A percentile compares a stretch with the other conserved stretches of the same genome.
Conservation (phyloP, 164 flowering plant species). For the Kingdonia uniflora region DNA sequence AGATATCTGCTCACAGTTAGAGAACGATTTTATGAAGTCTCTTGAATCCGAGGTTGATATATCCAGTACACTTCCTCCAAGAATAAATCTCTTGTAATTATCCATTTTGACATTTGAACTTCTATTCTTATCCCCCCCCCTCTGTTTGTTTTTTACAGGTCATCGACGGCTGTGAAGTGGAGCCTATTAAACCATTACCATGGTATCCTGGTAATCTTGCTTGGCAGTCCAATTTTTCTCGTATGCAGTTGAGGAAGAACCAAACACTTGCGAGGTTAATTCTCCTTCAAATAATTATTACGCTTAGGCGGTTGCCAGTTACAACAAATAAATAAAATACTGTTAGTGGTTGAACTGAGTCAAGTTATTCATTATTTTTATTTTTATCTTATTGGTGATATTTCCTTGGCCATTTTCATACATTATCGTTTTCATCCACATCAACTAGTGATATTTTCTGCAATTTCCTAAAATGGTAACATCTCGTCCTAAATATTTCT, state of each 20-base stretch:
- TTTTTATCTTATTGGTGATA: too few relatives aligned
- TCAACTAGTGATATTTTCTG: too few relatives aligned
- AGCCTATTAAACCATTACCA: slow-evolving; percentile 72
- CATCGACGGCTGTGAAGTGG: slow-evolving; percentile 50
- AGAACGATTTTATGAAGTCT: slow-evolving; percentile 73
- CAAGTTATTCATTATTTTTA: too few relatives aligned
- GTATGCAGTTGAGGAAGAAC: slow-evolving; percentile 89
- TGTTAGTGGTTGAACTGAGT: too few relatives aligned
- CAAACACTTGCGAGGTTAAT: slow-evolving; percentile 72
- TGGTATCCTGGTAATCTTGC: slow-evolving; percentile 96
- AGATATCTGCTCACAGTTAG: slow-evolving; percentile 60
- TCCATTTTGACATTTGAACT: neutral
- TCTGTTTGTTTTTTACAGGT: slow-evolving; percentile 24
- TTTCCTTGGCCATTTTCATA: too few relatives aligned
- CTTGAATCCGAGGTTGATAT: slow-evolving; percentile 65
- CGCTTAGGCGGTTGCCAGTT: too few relatives aligned
- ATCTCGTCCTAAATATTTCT: too few relatives aligned
- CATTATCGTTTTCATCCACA: too few relatives aligned
- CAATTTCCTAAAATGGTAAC: too few relatives aligned
- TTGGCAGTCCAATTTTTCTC: slow-evolving; percentile 92
- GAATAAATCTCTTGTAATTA: neutral
- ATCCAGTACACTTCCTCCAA: neutral
- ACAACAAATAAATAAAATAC: too few relatives aligned
- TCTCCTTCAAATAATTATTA: neutral
- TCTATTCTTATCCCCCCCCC: neutral